These are phyloP conservation scores for Chaetomiaceae sp. DNA, from an alignment of 2,329 filamentous ascomycete species.

Conservation along the genomic window DNA sequence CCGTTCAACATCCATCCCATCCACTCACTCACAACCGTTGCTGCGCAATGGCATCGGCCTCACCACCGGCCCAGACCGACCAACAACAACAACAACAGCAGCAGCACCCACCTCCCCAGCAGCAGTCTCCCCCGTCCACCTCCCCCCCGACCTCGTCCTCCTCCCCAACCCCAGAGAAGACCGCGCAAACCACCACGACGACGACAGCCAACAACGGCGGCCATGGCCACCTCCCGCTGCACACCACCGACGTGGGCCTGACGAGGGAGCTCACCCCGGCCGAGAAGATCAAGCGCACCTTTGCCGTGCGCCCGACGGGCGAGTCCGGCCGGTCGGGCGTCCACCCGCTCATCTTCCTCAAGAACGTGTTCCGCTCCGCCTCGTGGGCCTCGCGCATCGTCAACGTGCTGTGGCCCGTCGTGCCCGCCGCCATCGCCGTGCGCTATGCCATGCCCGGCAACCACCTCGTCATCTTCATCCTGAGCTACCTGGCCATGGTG, in stretches of 20 bases:
- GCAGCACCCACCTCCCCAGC: not conserved
- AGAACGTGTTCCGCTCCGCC: slow-evolving; percentile 60
- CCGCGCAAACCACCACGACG: not conserved
- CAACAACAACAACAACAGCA: not conserved
- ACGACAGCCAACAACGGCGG: not conserved
- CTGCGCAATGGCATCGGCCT: slow-evolving; percentile 1
- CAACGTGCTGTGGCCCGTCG: slow-evolving; percentile 71
- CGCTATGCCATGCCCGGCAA: slow-evolving; percentile 38
- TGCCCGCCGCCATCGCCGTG: slow-evolving; percentile 66
- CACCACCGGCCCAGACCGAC: not conserved
- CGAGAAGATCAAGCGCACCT: slow-evolving; percentile 10
- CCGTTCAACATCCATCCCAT: too few species aligned
- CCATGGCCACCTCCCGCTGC: slow-evolving; percentile 9
- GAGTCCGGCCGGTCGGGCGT: slow-evolving; percentile 66
- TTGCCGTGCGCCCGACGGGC: slow-evolving; percentile 42
- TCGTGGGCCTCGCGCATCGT: slow-evolving; percentile 60
- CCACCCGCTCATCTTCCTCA: slow-evolving; percentile 59
- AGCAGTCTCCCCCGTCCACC: not conserved
- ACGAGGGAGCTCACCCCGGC: not conserved
- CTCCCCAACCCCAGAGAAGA: not conserved
- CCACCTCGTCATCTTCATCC: slow-evolving; percentile 61
- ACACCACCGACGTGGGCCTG: slow-evolving; percentile 8
- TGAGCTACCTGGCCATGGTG: slow-evolving; percentile 73
- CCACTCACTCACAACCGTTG: not conserved
- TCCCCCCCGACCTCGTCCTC: not conserved